Percentiles rank a stretch among this genome's conserved stretches.
Evolutionary conservation across 2,329 filamentous ascomycete genomes (phyloP).

Genomic region (Trichoderma oligosporum): DNA sequence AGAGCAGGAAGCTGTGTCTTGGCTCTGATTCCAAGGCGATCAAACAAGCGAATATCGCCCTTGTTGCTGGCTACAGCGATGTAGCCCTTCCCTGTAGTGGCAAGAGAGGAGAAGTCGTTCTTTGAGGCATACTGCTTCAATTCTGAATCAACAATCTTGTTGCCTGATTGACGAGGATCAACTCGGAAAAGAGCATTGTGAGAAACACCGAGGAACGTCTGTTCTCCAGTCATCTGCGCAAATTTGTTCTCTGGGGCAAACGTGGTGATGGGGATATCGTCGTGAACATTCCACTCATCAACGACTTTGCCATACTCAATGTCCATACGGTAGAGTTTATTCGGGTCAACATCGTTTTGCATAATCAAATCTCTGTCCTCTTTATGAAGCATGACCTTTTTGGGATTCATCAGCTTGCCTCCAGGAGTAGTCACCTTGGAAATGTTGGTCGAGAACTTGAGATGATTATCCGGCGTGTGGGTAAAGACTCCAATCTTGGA

Average conservation of each 20-base stretch:
- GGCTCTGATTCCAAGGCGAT: constrained; percentile 91
- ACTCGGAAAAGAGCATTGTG: constrained; percentile 90
- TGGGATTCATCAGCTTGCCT: constrained; percentile 85
- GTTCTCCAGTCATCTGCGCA: constrained; percentile 90
- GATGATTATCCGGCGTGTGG: constrained; percentile 84
- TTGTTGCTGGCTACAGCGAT: constrained; percentile 97
- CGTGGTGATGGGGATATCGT: constrained; percentile 86
- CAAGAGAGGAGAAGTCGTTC: constrained; percentile 92
- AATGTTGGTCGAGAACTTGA: constrained; percentile 96
- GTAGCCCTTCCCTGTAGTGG: constrained; percentile 94
- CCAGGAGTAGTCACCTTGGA: constrained; percentile 88
- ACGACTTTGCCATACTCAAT: constrained; percentile 96
- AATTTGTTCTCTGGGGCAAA: constrained; percentile 98
- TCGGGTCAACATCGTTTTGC: constrained; percentile 77
- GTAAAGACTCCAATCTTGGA: constrained; percentile 99
- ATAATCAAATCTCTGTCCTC: constrained; percentile 87
- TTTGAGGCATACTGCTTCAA: constrained; percentile 96
- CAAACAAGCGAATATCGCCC: constrained; percentile 94
- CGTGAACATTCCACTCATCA: constrained; percentile 97
- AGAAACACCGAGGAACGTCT: constrained; percentile 91
- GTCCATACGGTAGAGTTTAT: constrained; percentile 95
- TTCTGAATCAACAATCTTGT: constrained; percentile 88
- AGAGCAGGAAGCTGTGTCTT: constrained; percentile 96
- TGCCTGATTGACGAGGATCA: constrained; percentile 82
- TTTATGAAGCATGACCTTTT: constrained; percentile 93